These are phyloP conservation scores for Cryptosporidium viatorum DNA, from an alignment of 169 alveolate species.

Conservation along the genomic window DNA sequence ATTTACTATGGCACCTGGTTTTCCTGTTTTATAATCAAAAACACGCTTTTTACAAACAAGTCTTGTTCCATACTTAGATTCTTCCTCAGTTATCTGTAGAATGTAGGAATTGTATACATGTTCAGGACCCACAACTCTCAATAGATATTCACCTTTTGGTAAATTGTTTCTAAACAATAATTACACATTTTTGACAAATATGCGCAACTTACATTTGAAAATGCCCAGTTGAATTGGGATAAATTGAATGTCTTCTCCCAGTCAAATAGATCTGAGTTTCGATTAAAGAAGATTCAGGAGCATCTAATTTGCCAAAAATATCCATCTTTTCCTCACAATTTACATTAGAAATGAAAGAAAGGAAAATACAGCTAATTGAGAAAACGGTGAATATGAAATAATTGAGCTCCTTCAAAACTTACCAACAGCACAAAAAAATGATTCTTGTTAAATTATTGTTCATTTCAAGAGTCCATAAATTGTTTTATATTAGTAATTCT, in stretches of 20 bases:
- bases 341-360: background rate
- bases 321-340: slow-evolving; percentile 8
- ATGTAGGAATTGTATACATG: slow-evolving; percentile 5
- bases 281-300: slow-evolving; percentile 14
- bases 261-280: slow-evolving; percentile 29
- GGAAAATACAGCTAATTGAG: background rate
- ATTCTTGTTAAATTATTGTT: background rate
- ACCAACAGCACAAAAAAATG: background rate
- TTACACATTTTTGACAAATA: background rate
- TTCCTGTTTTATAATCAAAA: slow-evolving; percentile 22
- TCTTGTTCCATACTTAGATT: slow-evolving; percentile 7
- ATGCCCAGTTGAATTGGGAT: slow-evolving; percentile 37
- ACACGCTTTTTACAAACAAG: slow-evolving; percentile 6
- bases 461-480: background rate
- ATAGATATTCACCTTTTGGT: slow-evolving; percentile 38
- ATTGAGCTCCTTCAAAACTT: background rate
- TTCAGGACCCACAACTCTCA: slow-evolving; percentile 32
- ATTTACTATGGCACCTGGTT: background rate
- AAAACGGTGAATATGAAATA: background rate
- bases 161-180: slow-evolving; percentile 11
- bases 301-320: slow-evolving; percentile 26
- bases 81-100: slow-evolving; percentile 12
- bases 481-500: background rate
- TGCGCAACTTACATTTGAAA: slow-evolving; percentile 47
- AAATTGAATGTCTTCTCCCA: slow-evolving; percentile 3